phyloP scores from a whole-genome alignment of 768 basidiomycete species.

The Auricularia sp. region DNA sequence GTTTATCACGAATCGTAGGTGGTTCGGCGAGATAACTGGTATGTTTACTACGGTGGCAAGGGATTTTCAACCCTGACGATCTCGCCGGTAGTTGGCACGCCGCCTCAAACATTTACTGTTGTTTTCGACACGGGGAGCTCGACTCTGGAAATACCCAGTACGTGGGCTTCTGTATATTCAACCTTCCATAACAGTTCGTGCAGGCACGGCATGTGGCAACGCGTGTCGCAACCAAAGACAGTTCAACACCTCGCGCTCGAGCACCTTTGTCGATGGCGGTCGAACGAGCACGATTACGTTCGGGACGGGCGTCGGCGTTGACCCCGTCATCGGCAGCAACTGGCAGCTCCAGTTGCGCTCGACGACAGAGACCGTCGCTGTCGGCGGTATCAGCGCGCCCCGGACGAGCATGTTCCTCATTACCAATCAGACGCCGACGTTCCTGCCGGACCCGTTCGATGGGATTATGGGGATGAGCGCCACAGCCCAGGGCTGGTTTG shows the following conservation, averaged over 20 bases:
- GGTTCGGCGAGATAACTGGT: slow-evolving; percentile 45
- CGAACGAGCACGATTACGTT: slow-evolving; percentile 38
- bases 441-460: slow-evolving; percentile 45
- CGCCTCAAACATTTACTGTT: slow-evolving; percentile 36
- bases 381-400: slow-evolving; percentile 33
- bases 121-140: slow-evolving; percentile 50
- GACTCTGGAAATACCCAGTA: slow-evolving; percentile 39
- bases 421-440: slow-evolving; percentile 41
- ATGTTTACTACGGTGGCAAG: background rate
- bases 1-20: slow-evolving; percentile 22
- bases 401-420: slow-evolving; percentile 37
- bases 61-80: background rate
- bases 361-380: slow-evolving; percentile 37
- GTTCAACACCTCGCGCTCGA: slow-evolving; percentile 39
- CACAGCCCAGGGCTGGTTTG: slow-evolving; percentile 40
- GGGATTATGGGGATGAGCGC: slow-evolving; percentile 46
- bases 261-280: slow-evolving; percentile 39
- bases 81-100: slow-evolving; percentile 35
- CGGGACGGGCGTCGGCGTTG: slow-evolving; percentile 41
- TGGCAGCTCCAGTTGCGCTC: slow-evolving; percentile 37
- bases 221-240: slow-evolving; percentile 34
- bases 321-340: slow-evolving; percentile 38
- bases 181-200: slow-evolving; percentile 4
- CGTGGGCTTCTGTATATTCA: background rate
- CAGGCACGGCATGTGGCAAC: slow-evolving; percentile 36